A percentile compares a stretch with the other conserved stretches of the same genome.
phyloP scores from a whole-genome alignment of 2,329 filamentous ascomycete species.

The Trichoderma citrinoviride region DNA sequence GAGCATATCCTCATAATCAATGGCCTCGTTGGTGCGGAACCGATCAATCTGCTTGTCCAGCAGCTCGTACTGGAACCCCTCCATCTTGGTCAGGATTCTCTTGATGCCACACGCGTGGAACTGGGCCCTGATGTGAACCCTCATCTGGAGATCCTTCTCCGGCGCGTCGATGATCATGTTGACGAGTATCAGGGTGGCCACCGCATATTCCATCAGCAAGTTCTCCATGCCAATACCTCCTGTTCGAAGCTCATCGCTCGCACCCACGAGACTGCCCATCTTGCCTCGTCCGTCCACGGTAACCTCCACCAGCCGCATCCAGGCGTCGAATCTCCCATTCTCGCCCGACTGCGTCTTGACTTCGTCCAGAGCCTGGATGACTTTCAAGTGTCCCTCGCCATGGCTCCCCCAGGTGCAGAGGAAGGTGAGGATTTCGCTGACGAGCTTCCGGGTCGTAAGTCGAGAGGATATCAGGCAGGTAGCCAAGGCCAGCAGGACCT shows the following conservation, averaged over 20 bases:
- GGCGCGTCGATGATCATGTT: slow-evolving; percentile 96
- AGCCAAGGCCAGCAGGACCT: slow-evolving; percentile 83
- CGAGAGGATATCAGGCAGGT: slow-evolving; percentile 85
- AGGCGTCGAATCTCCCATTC: slow-evolving; percentile 93
- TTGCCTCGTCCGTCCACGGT: slow-evolving; percentile 96
- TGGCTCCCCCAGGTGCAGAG: slow-evolving; percentile 87
- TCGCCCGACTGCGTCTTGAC: slow-evolving; percentile 86
- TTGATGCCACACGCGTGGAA: slow-evolving; percentile 96
- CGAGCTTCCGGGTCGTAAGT: slow-evolving; percentile 86
- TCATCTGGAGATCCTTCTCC: slow-evolving; percentile 81
- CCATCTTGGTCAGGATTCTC: slow-evolving; percentile 93
- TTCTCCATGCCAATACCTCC: slow-evolving; percentile 99
- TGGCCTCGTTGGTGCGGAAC: slow-evolving; percentile 89
- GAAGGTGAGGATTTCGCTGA: slow-evolving; percentile 95
- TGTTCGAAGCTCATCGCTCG: slow-evolving; percentile 91
- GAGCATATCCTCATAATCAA: slow-evolving; percentile 96
- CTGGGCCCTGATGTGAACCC: slow-evolving; percentile 92
- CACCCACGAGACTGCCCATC: slow-evolving; percentile 96
- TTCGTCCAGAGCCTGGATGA: slow-evolving; percentile 87
- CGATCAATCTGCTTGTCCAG: slow-evolving; percentile 98
- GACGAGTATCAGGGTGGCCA: slow-evolving; percentile 89
- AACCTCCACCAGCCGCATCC: slow-evolving; percentile 98
- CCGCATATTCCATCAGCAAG: slow-evolving; percentile 96
- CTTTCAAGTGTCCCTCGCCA: slow-evolving; percentile 85
- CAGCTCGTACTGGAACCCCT: slow-evolving; percentile 94